These are phyloP conservation scores for Gyrodon lividus DNA, from an alignment of 768 basidiomycete species.

Conservation along the genomic window DNA sequence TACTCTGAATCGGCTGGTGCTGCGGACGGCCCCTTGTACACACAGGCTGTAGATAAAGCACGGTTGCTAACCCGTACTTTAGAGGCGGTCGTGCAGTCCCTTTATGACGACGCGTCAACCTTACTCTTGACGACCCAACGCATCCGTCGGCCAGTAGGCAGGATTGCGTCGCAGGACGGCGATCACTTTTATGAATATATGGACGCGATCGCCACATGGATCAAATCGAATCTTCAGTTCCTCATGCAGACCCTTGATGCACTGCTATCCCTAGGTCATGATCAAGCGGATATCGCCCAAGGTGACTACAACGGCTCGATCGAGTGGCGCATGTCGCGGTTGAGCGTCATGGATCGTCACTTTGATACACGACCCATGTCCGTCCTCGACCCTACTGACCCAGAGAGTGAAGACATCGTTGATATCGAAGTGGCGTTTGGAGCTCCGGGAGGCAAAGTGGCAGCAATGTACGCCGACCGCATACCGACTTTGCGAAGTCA, in stretches of 20 bases:
- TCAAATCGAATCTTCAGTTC: conserved; percentile 55
- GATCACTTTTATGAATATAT: conserved; percentile 41
- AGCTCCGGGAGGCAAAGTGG: conserved; percentile 36
- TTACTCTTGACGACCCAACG: conserved; percentile 60
- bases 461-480: conserved; percentile 19
- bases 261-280: conserved; percentile 61
- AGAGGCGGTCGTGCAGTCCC: conserved; percentile 66
- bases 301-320: conserved; percentile 75
- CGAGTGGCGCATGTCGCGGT: conserved; percentile 72
- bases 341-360: conserved; percentile 57
- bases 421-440: conserved; percentile 56
- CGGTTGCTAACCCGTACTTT: conserved; percentile 64
- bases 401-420: conserved; percentile 51
- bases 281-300: conserved; percentile 68
- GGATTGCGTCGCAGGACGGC: conserved; percentile 9
- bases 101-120: conserved; percentile 69
- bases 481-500: conserved; percentile 31
- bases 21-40: conserved; percentile 51
- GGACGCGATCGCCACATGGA: conserved; percentile 47
- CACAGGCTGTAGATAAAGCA: conserved; percentile 67
- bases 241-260: conserved; percentile 61
- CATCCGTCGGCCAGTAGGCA: conserved; percentile 17
- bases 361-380: conserved; percentile 44
- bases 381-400: conserved; percentile 38
- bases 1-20: conserved; percentile 44